Evolutionary conservation across 768 basidiomycete genomes (phyloP).

Genomic region (Lactifluus rugatus): DNA sequence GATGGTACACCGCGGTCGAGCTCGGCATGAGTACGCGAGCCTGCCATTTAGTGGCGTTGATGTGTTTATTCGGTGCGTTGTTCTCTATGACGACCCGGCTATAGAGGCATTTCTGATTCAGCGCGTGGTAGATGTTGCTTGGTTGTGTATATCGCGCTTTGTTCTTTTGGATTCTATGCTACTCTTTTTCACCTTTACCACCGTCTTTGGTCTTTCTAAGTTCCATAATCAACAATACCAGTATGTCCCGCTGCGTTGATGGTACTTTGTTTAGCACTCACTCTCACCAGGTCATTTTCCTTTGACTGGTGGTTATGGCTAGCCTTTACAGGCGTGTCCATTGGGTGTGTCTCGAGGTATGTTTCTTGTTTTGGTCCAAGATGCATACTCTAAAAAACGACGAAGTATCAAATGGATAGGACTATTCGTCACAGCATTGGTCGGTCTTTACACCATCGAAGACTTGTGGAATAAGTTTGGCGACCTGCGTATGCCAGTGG

Average conservation of each 20-base stretch:
- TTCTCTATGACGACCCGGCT: not conserved
- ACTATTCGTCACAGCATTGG: slow-evolving; percentile 87
- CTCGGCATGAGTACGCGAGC: slow-evolving; percentile 85
- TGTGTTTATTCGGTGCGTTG: slow-evolving; percentile 78
- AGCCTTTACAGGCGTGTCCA: slow-evolving; percentile 83
- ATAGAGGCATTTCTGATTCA: not conserved
- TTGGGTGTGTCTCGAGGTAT: slow-evolving; percentile 90
- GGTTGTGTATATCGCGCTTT: slow-evolving; percentile 94
- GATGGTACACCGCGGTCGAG: slow-evolving; percentile 95
- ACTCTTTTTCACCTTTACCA: slow-evolving; percentile 97
- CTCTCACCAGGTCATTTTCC: slow-evolving; percentile 64
- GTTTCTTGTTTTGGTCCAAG: not conserved
- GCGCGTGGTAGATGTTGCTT: slow-evolving; percentile 70
- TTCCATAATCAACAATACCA: slow-evolving; percentile 96
- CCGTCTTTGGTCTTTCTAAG: slow-evolving; percentile 88
- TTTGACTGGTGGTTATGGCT: slow-evolving; percentile 99
- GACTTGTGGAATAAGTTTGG: slow-evolving; percentile 99
- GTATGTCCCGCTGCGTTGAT: slow-evolving; percentile 37
- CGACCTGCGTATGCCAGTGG: slow-evolving; percentile 82
- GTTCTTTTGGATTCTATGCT: slow-evolving; percentile 98
- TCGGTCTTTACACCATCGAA: slow-evolving; percentile 93
- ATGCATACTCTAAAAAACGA: not conserved
- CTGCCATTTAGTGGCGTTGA: slow-evolving; percentile 85
- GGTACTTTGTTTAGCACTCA: not conserved
- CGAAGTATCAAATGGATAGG: slow-evolving; percentile 92